Evolutionary conservation across 2,329 filamentous ascomycete species (phyloP), one percentile per base, ranked within the genome.

Genomic region (Aspergillus ochraceoroseus): DNA sequence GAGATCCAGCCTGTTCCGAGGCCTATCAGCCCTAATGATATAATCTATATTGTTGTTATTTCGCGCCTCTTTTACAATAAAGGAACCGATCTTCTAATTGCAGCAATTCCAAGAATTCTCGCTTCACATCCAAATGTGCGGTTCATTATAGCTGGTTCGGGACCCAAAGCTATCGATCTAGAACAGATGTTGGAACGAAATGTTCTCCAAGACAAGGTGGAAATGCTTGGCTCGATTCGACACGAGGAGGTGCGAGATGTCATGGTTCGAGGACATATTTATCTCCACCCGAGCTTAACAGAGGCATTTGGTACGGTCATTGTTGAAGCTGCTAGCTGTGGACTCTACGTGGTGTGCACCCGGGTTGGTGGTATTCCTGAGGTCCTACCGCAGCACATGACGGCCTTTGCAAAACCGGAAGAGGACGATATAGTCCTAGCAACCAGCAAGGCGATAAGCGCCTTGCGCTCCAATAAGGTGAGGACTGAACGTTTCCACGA

Each of bases 11-110:
- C 75, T 7, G 75, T 80, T 0, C 79, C 80, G 3, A 81, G 82
- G 38, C 80, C 79, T 5, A 75, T 94, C 2, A 85, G 85, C 0
- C 86, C 88, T 0, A 76, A 87, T 49, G 90, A 95, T 55, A 84
- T 81, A 7, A 90, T 98, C 56, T 95, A 88, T 5, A 95, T 98
- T 43, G 87, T 98, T 1, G 90, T 98, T 13, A 94, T 98, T 47
- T 95, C 89, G 6, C 87, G 92, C 13, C 79, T 98, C 1, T 98
- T 96, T 67, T 96, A 96, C 67, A 98, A 98, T 68, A 98, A 98
- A 64, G 92, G 92, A 44, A 96, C 87, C 1, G 94, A 98, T 62
- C 78, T 98, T 0, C 77, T 98, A n/a, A 95, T 95, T 15, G 92
- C 90, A 7, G 87, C 88, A 3, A 94, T 98, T 38, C 92, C 92